Conservation (phyloP, 2,329 filamentous ascomycete species). For the Apiospora saccharicola region DNA sequence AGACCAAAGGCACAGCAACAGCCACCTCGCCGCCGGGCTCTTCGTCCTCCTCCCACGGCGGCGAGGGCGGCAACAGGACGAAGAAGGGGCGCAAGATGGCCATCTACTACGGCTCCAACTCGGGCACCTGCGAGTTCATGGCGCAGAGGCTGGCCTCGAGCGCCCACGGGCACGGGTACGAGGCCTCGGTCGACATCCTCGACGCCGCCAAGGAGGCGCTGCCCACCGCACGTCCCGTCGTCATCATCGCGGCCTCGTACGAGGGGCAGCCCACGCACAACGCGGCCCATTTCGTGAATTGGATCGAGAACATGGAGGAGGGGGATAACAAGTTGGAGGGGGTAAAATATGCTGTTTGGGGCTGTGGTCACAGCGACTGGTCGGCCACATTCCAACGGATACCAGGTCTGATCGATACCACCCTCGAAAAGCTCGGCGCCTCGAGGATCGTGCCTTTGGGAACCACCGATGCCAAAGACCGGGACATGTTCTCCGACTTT, state of each 20-base stretch:
- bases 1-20: neutral
- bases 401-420: constrained; percentile 59
- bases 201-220: constrained; percentile 69
- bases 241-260: constrained; percentile 74
- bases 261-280: constrained; percentile 80
- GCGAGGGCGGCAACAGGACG: constrained; percentile 22
- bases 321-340: constrained; percentile 57
- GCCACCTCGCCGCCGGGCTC: constrained; percentile 14
- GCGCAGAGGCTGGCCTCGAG: constrained; percentile 68
- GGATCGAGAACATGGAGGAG: constrained; percentile 63
- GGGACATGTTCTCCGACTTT: constrained; percentile 64
- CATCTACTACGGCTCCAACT: constrained; percentile 78
- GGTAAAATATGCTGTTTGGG: constrained; percentile 73
- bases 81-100: constrained; percentile 55
- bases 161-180: constrained; percentile 66
- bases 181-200: constrained; percentile 58
- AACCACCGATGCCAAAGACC: constrained; percentile 59
- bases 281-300: constrained; percentile 71
- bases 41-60: constrained; percentile 22
- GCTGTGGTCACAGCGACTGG: constrained; percentile 64
- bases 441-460: constrained; percentile 55
- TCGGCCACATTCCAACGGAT: constrained; percentile 62
- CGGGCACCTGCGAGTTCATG: constrained; percentile 76
- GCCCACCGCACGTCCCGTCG: constrained; percentile 65
- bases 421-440: constrained; percentile 56